phyloP scores from a whole-genome alignment of 169 alveolate species.

The Plasmodium falciparum region DNA sequence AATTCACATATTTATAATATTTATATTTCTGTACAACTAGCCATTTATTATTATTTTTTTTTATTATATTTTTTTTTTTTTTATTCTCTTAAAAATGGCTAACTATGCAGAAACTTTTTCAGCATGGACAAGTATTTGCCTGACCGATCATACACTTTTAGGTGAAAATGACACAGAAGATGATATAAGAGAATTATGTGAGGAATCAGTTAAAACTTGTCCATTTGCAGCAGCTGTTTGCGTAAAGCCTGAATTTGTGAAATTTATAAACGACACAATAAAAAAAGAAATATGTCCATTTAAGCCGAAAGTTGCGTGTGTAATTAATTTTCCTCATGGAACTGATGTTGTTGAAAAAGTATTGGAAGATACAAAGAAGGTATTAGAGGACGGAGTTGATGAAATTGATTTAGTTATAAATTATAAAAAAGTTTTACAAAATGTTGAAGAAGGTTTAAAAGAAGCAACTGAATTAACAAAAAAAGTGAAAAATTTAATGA shows the following conservation, averaged over 20 bases:
- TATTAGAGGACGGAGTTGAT: constrained; percentile 79
- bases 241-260: constrained; percentile 78
- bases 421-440: constrained; percentile 46
- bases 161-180: constrained; percentile 75
- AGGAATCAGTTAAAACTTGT: constrained; percentile 63
- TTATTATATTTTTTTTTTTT: neutral
- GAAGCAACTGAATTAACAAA: constrained; percentile 54
- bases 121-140: constrained; percentile 74
- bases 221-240: constrained; percentile 78
- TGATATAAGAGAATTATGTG: constrained; percentile 28
- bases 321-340: constrained; percentile 82
- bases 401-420: constrained; percentile 81
- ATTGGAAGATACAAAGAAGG: constrained; percentile 71
- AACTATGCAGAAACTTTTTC: constrained; percentile 50
- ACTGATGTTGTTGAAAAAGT: constrained; percentile 68
- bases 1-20: neutral
- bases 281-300: constrained; percentile 58
- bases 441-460: constrained; percentile 55
- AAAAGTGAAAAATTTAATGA: constrained; percentile 25
- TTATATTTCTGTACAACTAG: neutral
- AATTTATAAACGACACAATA: constrained; percentile 45
- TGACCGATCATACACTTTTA: constrained; percentile 76
- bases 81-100: constrained; percentile 26
- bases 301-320: constrained; percentile 74
- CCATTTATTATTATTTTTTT: neutral